phyloP scores from a whole-genome alignment of 805 yeast species.

The Hanseniaspora clermontiae region DNA sequence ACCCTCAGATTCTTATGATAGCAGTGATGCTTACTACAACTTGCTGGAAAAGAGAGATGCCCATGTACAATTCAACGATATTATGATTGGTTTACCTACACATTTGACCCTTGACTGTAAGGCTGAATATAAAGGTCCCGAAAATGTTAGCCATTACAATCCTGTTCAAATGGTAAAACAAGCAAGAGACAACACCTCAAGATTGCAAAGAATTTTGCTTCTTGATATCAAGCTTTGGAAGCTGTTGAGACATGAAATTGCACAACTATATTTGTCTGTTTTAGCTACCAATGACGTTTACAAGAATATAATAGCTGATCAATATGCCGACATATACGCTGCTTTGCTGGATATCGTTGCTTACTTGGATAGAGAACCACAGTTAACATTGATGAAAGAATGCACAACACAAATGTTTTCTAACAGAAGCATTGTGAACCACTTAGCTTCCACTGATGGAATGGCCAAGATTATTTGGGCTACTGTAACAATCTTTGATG shows the following conservation, averaged over 20 bases:
- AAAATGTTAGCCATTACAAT: not conserved
- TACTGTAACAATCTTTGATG: constrained; percentile 33
- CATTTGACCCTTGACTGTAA: not conserved
- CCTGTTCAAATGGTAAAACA: not conserved
- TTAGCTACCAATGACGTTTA: constrained; percentile 38
- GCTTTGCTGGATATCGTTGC: constrained; percentile 37
- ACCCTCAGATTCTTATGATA: not conserved
- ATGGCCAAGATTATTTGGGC: constrained; percentile 33
- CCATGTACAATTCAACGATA: not conserved
- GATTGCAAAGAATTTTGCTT: constrained; percentile 46
- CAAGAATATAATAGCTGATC: constrained; percentile 40
- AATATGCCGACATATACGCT: constrained; percentile 44
- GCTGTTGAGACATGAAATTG: constrained; percentile 35
- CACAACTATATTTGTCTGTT: constrained; percentile 41
- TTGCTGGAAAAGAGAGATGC: not conserved
- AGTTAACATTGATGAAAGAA: constrained; percentile 56
- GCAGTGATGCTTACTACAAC: not conserved
- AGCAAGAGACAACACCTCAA: constrained; percentile 27
- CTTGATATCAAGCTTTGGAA: constrained; percentile 52
- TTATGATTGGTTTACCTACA: not conserved
- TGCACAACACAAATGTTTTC: constrained; percentile 80
- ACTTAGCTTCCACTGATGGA: not conserved
- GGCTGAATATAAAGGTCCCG: not conserved
- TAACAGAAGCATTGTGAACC: constrained; percentile 29
- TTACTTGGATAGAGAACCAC: constrained; percentile 78